phyloP scores from a whole-genome alignment of 331 rosid genomes.

The Telfairia occidentalis region DNA sequence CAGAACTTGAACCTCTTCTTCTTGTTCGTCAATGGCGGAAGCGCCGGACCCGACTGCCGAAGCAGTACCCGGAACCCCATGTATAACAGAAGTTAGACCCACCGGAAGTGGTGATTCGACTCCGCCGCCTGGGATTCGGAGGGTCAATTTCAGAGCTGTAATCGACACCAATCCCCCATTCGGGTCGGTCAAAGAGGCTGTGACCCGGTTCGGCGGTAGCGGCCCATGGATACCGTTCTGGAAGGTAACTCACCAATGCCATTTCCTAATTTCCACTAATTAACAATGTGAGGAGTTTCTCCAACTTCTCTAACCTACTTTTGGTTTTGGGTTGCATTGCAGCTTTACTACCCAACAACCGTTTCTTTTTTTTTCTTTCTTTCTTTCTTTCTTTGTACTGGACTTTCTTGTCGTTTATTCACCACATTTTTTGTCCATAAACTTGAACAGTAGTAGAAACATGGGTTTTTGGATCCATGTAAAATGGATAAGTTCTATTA shows the following conservation, averaged over 20 bases:
- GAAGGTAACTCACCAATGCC: background rate
- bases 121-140: slow-evolving; percentile 11
- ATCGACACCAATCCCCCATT: slow-evolving; percentile 12
- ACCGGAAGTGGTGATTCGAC: background rate
- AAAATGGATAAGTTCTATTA: background rate
- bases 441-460: background rate
- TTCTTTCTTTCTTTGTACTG: background rate
- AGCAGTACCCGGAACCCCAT: slow-evolving; percentile 5
- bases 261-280: too few relatives aligned
- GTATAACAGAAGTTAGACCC: background rate
- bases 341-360: background rate
- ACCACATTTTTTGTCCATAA: background rate
- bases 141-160: slow-evolving; percentile 11
- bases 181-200: slow-evolving; percentile 16
- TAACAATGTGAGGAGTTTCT: too few relatives aligned
- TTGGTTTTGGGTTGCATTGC: background rate
- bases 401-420: background rate
- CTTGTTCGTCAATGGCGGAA: slow-evolving; percentile 10
- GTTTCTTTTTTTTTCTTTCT: background rate
- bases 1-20: background rate
- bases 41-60: background rate
- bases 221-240: slow-evolving; percentile 13
- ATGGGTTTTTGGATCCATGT: background rate
- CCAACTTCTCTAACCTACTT: too few relatives aligned
- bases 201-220: slow-evolving; percentile 14